phyloP scores from a whole-genome alignment of 2,329 filamentous ascomycete genomes.

The Alternaria ethzedia region DNA sequence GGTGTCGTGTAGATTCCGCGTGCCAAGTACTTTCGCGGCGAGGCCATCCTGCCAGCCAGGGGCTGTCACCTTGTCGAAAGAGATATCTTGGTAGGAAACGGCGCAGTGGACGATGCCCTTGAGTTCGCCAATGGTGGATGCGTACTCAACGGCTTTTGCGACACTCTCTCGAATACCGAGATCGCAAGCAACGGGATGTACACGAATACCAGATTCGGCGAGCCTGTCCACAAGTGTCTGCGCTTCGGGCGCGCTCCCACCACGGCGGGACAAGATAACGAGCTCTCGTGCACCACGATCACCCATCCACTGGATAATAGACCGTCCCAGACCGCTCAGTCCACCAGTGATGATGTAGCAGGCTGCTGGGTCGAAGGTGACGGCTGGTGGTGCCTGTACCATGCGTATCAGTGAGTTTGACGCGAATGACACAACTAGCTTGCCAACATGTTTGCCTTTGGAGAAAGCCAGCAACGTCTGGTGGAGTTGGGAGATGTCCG shows the following conservation, averaged over 20 bases:
- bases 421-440: slow-evolving; percentile 15
- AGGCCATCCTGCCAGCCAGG: slow-evolving; percentile 8
- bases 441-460: slow-evolving; percentile 22
- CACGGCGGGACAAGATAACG: slow-evolving; percentile 13
- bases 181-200: slow-evolving; percentile 5
- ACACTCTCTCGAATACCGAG: slow-evolving; percentile 11
- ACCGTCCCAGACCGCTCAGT: slow-evolving; percentile 26
- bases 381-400: neutral
- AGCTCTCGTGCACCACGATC: slow-evolving; percentile 24
- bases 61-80: slow-evolving; percentile 9
- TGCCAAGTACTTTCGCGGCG: slow-evolving; percentile 33
- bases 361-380: slow-evolving; percentile 14
- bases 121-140: neutral
- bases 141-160: neutral
- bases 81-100: slow-evolving; percentile 7
- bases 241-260: neutral
- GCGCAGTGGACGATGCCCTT: slow-evolving; percentile 23
- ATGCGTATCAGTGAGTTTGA: slow-evolving; percentile 7
- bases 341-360: slow-evolving; percentile 27
- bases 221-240: neutral
- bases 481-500: slow-evolving; percentile 13
- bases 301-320: slow-evolving; percentile 24
- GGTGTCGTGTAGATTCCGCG: slow-evolving; percentile 33
- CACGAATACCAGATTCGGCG: neutral
- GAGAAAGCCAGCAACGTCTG: slow-evolving; percentile 11